These are phyloP conservation scores for Saraca asoca DNA, from an alignment of 331 rosid species.

Conservation along the genomic window DNA sequence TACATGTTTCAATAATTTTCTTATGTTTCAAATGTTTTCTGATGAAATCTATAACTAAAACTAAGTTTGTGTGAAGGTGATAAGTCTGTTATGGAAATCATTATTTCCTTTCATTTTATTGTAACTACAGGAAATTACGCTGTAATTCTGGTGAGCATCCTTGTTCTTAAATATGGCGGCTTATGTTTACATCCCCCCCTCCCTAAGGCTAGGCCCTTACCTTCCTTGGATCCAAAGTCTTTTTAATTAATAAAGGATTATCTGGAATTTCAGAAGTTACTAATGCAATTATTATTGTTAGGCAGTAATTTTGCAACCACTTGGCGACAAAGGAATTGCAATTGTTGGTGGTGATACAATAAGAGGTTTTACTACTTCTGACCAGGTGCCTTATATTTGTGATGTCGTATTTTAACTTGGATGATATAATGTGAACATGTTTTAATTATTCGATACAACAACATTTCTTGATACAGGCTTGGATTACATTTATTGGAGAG, in stretches of 20 bases:
- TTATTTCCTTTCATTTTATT: too few species aligned
- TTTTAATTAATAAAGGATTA: not conserved
- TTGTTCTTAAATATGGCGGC: not conserved
- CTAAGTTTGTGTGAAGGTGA: too few species aligned
- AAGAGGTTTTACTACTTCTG: constrained; percentile 83
- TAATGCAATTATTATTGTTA: constrained; percentile 37
- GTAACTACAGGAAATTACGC: too few species aligned
- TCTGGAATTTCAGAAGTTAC: constrained; percentile 7
- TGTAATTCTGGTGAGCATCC: not conserved
- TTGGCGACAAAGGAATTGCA: constrained; percentile 86
- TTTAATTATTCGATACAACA: constrained; percentile 16
- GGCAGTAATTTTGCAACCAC: constrained; percentile 97
- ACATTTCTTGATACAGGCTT: constrained; percentile 37
- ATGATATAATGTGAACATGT: constrained; percentile 3
- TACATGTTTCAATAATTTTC: too few species aligned
- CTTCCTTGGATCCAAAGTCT: not conserved
- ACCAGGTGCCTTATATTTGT: constrained; percentile 55
- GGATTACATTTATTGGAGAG: constrained; percentile 55
- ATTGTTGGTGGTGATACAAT: constrained; percentile 88
- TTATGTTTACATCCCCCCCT: not conserved
- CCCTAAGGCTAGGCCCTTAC: not conserved
- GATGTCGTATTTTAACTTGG: not conserved
- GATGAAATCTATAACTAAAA: too few species aligned
- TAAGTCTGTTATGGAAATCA: too few species aligned
- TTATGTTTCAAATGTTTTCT: too few species aligned